Percentiles rank a stretch among this genome's conserved stretches.
Conservation (phyloP, 2,329 filamentous ascomycete genomes). For the Harringtonia aguacate region DNA sequence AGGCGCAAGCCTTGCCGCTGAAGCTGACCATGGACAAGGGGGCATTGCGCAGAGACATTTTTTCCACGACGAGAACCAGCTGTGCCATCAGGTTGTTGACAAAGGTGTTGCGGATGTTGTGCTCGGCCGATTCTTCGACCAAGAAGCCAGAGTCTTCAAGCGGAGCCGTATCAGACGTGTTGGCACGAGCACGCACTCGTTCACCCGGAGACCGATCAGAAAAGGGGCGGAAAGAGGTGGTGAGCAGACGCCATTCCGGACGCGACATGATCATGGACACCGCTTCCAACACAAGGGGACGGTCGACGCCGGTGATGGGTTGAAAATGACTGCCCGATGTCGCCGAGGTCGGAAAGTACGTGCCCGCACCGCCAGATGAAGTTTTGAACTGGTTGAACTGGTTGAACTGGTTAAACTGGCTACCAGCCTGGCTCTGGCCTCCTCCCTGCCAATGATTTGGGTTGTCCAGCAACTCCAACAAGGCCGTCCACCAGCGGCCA, state of each 20-base stretch:
- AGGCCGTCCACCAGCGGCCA: constrained; percentile 81
- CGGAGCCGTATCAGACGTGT: constrained; percentile 52
- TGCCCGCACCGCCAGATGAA: constrained; percentile 2
- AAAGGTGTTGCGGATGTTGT: constrained; percentile 84
- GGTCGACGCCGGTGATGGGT: constrained; percentile 72
- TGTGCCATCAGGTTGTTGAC: constrained; percentile 72
- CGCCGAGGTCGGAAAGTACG: constrained; percentile 11
- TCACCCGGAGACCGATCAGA: constrained; percentile 41
- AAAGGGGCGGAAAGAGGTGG: constrained; percentile 55
- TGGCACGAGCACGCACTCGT: constrained; percentile 31
- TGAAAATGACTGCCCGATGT: constrained; percentile 42
- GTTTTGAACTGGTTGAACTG: constrained; percentile 7
- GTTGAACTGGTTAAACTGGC: too few relatives aligned
- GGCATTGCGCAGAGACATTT: constrained; percentile 67
- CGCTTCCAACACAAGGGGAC: constrained; percentile 69
- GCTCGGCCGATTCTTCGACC: constrained; percentile 57
- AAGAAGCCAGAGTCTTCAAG: constrained; percentile 43
- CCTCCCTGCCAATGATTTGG: constrained; percentile 5
- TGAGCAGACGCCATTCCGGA: constrained; percentile 73
- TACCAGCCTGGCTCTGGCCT: constrained; percentile 3
- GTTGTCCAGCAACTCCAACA: constrained; percentile 73
- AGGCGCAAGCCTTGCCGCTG: constrained; percentile 81
- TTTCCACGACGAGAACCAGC: constrained; percentile 78
- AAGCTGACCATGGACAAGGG: constrained; percentile 65
- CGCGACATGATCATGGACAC: constrained; percentile 76